A percentile compares a stretch with the other conserved stretches of the same genome.
Evolutionary conservation across 2,329 filamentous ascomycete genomes (phyloP).

Genomic region (Aspergillus pseudotamarii): DNA sequence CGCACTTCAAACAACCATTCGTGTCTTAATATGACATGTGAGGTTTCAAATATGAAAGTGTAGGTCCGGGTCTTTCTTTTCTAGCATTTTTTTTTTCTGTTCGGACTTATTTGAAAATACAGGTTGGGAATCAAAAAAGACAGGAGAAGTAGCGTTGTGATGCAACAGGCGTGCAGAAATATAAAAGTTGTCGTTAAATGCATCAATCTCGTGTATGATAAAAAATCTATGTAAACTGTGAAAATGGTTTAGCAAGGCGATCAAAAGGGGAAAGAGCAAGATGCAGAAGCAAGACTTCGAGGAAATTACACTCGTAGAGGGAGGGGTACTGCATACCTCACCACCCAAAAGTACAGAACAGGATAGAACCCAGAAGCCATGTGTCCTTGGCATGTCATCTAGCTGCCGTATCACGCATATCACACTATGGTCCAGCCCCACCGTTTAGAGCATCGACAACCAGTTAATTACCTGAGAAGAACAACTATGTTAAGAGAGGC

Average conservation of each 20-base stretch:
- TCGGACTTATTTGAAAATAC: neutral
- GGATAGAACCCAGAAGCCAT: neutral
- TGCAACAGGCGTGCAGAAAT: neutral
- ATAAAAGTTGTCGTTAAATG: neutral
- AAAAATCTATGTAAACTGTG: neutral
- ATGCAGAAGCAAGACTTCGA: neutral
- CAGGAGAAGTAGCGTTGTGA: neutral
- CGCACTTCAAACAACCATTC: neutral
- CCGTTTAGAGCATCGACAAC: constrained; percentile 21
- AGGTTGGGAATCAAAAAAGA: constrained; percentile 1
- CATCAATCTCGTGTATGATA: neutral
- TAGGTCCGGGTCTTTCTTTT: neutral
- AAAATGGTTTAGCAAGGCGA: neutral
- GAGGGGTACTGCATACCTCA: neutral
- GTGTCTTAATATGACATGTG: neutral
- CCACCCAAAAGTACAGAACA: neutral
- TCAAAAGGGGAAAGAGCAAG: neutral
- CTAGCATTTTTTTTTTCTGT: neutral
- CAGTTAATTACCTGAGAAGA: constrained; percentile 26
- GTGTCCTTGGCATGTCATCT: neutral
- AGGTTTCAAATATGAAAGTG: neutral
- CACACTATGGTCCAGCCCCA: neutral
- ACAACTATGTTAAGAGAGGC: constrained; percentile 5
- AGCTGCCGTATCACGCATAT: neutral
- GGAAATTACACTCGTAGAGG: neutral